Percentiles rank a stretch among this genome's conserved stretches.
Conservation (phyloP, 2,329 filamentous ascomycete species). For the Eurotiales sp. region DNA sequence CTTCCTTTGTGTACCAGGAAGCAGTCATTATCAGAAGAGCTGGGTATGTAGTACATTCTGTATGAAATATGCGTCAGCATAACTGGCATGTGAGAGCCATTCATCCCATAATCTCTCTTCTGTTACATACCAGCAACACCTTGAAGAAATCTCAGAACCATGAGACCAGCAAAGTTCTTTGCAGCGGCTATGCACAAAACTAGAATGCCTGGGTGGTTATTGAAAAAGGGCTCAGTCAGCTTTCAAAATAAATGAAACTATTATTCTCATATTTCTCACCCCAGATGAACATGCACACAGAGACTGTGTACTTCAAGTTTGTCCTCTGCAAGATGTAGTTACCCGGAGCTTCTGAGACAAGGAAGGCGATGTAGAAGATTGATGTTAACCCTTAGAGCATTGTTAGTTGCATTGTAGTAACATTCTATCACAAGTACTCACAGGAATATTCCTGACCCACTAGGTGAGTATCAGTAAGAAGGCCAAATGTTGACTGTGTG, state of each 20-base stretch:
- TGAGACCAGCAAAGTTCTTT: slow-evolving; percentile 49
- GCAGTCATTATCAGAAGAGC: slow-evolving; percentile 52
- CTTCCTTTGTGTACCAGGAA: slow-evolving; percentile 4
- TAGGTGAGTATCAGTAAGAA: slow-evolving; percentile 45
- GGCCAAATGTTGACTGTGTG: slow-evolving; percentile 50
- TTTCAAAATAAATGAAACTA: neutral
- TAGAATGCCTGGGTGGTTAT: neutral
- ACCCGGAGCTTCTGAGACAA: slow-evolving; percentile 24
- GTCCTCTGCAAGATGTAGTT: slow-evolving; percentile 18
- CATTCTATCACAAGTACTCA: neutral
- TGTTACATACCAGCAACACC: slow-evolving; percentile 40
- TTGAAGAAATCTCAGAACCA: slow-evolving; percentile 51
- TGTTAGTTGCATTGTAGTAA: neutral
- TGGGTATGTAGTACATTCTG: slow-evolving; percentile 51
- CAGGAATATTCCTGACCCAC: slow-evolving; percentile 35
- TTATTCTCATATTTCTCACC: neutral
- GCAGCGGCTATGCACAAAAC: slow-evolving; percentile 42
- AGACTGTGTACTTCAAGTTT: neutral
- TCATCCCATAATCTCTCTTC: no score
- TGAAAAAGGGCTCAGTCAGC: neutral
- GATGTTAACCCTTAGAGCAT: neutral
- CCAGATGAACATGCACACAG: neutral
- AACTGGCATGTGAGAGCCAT: neutral
- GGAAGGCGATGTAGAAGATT: slow-evolving; percentile 43
- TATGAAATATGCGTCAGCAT: neutral